phyloP scores from a whole-genome alignment of 306 rosid genomes.

The Vigna trinervia region DNA sequence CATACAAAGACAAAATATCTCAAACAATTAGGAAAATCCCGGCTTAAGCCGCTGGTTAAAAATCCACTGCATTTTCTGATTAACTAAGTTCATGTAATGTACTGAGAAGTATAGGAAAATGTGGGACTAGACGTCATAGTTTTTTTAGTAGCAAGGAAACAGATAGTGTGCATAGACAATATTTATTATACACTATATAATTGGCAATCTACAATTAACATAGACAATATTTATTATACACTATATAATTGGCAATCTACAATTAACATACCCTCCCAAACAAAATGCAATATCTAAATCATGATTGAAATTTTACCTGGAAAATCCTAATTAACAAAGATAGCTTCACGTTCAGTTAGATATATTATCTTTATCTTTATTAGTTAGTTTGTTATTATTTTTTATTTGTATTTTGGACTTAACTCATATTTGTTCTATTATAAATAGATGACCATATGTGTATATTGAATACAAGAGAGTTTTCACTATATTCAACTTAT shows the following conservation, averaged over 20 bases:
- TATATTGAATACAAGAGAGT: no score
- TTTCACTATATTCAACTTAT: no score
- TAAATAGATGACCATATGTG: no score
- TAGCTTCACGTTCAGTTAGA: no score
- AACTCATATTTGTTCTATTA: no score
- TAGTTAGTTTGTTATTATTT: no score
- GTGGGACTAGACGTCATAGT: background rate
- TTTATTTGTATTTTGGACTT: no score
- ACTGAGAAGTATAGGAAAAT: no score
- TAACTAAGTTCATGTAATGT: background rate
- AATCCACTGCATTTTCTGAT: background rate
- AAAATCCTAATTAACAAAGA: conserved; percentile 65
- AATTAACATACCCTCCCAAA: background rate
- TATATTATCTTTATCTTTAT: no score
- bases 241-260: no score
- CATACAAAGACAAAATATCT: background rate
- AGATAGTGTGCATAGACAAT: background rate
- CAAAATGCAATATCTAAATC: conserved; percentile 33
- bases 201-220: background rate
- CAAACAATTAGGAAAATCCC: no score
- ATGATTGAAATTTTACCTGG: conserved; percentile 63
- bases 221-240: no score
- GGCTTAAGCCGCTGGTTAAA: background rate
- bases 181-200: conserved; percentile 18
- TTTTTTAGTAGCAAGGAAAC: background rate